Evolutionary conservation across 805 yeast genomes (phyloP), one percentile per base, ranked within the genome.

Genomic region (Torulaspora gathmanii): DNA sequence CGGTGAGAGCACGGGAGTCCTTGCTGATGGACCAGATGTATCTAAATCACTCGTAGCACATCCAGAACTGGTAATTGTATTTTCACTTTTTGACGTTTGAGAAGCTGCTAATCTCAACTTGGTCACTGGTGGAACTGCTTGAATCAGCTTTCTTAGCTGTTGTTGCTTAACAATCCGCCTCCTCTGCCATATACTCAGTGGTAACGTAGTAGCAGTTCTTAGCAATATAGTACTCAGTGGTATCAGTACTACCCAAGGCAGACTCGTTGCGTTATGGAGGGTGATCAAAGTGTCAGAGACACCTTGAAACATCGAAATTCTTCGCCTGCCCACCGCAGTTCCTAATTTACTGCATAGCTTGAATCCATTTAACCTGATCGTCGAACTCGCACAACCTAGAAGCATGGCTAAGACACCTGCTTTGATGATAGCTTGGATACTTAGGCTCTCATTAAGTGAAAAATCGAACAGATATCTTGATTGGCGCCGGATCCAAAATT

Each of bases 201-300:
- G 97, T 6, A 88, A 60, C 0, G 96, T 90, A 62, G 85, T 70
- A 1, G 71, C 51, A 0, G 84, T 60, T 52, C 97, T 73, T 16
- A 90, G 61, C 0, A 79, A 67, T 19, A 89, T 60, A 0, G 96
- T 86, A 0, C 85, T 67, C 4, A 79, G 27, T 0, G 97, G 97
- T 8, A 90, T 83, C 30, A 88, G 67, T 0, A 78, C 77, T 72
- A 86, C 79, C 96, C 97, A 90, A 3, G 95, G 88, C 2, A 90
- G 55, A 0, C 85, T 84, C 0, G 80, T 61, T n/a, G 56, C 44
- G 7, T 73, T 64, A 63, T 85, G 91, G 1, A 78, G 40, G 1
- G 45, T 27, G 3, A 55, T 45, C 26, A 64, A 50, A 1, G 50
- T 33, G 22, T 60, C 64, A 8, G 65, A 51, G n/a, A 61, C 58